These are phyloP conservation scores for Fusarium transvaalense DNA, from an alignment of 2,329 filamentous ascomycete genomes.

Conservation along the genomic window DNA sequence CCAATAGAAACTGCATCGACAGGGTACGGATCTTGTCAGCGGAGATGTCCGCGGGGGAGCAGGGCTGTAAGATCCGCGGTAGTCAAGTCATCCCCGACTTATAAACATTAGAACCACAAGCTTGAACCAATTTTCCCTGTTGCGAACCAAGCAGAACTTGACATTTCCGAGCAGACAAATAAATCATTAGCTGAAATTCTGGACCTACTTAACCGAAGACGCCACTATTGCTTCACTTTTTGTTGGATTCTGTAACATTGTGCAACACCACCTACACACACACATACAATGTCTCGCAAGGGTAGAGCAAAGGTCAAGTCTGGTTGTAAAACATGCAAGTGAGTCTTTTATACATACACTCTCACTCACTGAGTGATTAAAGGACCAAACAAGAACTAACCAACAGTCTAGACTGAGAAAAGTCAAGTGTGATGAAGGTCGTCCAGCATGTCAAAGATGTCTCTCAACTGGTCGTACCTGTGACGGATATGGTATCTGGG, in stretches of 20 bases:
- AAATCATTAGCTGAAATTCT: background rate
- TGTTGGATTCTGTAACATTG: background rate
- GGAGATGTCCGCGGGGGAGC: conserved; percentile 20
- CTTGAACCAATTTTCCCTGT: conserved; percentile 2
- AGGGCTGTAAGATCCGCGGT: conserved; percentile 16
- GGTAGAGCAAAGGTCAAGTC: conserved; percentile 38
- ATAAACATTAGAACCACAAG: conserved; percentile 16
- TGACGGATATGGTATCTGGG: conserved; percentile 43
- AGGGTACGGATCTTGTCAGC: conserved; percentile 5
- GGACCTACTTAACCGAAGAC: background rate
- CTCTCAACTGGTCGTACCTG: conserved; percentile 36
- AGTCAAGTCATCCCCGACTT: conserved; percentile 14
- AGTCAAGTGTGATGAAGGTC: conserved; percentile 39
- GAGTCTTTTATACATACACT: conserved; percentile 10
- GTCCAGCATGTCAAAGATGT: conserved; percentile 36
- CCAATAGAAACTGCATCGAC: conserved; percentile 26
- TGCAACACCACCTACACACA: background rate
- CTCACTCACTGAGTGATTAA: too few species aligned
- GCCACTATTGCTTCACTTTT: background rate
- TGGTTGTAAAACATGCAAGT: conserved; percentile 41
- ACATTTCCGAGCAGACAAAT: conserved; percentile 43
- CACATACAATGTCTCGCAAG: conserved; percentile 19
- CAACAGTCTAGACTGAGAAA: conserved; percentile 27
- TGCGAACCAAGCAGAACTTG: conserved; percentile 31
- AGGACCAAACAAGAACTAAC: background rate